Base-by-base conservation (phyloP, 352 stramenopile genomes). In the Globisporangium echinulatum region DNA sequence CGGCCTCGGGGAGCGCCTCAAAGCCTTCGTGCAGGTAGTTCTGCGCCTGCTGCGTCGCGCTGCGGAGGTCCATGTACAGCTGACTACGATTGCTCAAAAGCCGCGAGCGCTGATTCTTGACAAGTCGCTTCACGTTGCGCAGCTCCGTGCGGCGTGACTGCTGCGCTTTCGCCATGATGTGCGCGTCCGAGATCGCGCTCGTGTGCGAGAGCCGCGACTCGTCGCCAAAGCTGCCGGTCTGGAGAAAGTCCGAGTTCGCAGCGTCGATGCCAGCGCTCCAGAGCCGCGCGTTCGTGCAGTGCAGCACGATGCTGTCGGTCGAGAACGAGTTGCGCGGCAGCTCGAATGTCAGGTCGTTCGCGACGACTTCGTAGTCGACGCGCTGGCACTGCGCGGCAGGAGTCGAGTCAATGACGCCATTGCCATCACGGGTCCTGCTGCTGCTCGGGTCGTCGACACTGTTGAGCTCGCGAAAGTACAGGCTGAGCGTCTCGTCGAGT, bases 1-100 rank as follows among this genome's bases (percentile, higher is more conserved):
- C 83, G 36, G 83, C 83, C 54, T 74, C 81, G 1, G 83, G 83
- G 13, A 88, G 56, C 36, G 79, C 71, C 55, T 88, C 76, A 44
- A 91, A 93, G 1, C 82, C 83, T 82, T 93, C 83, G 53, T 93
- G 83, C 5, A 93, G 50, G 62, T 91, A 93, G 54, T 91, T 93
- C 51, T 93, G 83, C 7, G 81, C 79, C 63, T 91, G 79, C 38
- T 93, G 83, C 1, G 74, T 92, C 9, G 84, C 84, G 54, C 77
- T 91, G 53, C 87, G 90, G 61, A 94, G 66, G 54, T 95, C 82
- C 40, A 86, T 84, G 64, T 82, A 90, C 10, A 95, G 64, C 53
- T 93, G 83, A 43, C 84, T 91, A 1, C 80, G 72, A 48, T 90
- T 94, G 64, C 74, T 92, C 44, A 94, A 61, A 49, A 94, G 78